Conservation (phyloP, 2,329 filamentous ascomycete genomes). For the Penicillium sumatraense region DNA sequence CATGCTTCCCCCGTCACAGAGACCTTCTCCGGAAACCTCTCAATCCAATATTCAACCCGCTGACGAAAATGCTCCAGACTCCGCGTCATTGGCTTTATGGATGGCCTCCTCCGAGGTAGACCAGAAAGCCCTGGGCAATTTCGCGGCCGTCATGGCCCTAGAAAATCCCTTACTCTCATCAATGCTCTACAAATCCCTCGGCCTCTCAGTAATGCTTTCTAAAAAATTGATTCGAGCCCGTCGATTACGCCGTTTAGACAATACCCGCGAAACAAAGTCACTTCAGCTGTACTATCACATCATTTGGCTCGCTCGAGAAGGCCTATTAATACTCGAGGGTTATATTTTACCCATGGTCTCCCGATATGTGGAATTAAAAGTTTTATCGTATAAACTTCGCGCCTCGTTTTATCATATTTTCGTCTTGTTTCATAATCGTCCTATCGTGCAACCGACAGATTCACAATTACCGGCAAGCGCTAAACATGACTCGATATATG, state of each 20-base stretch:
- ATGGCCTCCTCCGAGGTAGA: conserved; percentile 99
- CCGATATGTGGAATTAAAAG: conserved; percentile 80
- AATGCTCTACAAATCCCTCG: conserved; percentile 88
- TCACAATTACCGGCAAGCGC: conserved; percentile 34
- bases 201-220: conserved; percentile 85
- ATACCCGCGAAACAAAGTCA: conserved; percentile 75
- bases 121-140: conserved; percentile 91
- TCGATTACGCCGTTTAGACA: conserved; percentile 80
- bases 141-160: conserved; percentile 77
- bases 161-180: conserved; percentile 75
- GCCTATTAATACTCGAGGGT: conserved; percentile 80
- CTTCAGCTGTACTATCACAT: conserved; percentile 88
- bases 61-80: conserved; percentile 35
- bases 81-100: conserved; percentile 44
- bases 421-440: conserved; percentile 92
- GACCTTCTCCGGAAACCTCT: not conserved
- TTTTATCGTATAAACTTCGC: conserved; percentile 86
- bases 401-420: conserved; percentile 97
- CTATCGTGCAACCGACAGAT: conserved; percentile 69
- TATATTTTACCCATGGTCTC: conserved; percentile 85
- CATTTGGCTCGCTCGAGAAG: conserved; percentile 92
- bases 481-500: conserved; percentile 44
- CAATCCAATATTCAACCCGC: conserved; percentile 1
- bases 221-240: conserved; percentile 81
- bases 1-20: not conserved